phyloP scores from a whole-genome alignment of 2,329 filamentous ascomycete species.

The Beauveria scarabaeidicola region DNA sequence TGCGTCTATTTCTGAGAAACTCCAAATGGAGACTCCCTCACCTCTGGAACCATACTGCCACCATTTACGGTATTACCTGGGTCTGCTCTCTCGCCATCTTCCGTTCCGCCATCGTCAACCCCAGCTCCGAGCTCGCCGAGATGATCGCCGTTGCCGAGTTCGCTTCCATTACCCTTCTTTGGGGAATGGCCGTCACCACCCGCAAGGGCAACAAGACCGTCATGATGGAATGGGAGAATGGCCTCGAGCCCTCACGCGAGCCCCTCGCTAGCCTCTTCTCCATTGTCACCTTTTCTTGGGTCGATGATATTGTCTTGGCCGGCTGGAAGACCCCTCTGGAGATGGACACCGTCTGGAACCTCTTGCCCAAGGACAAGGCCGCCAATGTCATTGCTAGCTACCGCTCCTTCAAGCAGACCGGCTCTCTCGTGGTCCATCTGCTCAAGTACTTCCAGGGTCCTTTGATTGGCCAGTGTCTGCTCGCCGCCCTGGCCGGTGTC shows the following conservation, averaged over 20 bases:
- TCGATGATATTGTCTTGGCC: conserved; percentile 79
- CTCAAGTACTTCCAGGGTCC: conserved; percentile 73
- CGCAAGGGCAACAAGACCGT: conserved; percentile 90
- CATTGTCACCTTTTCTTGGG: conserved; percentile 80
- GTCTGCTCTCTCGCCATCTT: conserved; percentile 67
- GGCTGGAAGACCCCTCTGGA: conserved; percentile 82
- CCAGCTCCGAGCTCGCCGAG: conserved; percentile 53
- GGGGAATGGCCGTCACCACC: conserved; percentile 68
- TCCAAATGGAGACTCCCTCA: conserved; percentile 58
- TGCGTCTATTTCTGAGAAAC: conserved; percentile 61
- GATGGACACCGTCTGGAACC: conserved; percentile 83
- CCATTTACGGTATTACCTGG: conserved; percentile 79
- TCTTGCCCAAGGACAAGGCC: conserved; percentile 82
- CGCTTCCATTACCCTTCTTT: conserved; percentile 61
- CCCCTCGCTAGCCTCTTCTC: conserved; percentile 84
- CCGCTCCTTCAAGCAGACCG: conserved; percentile 75
- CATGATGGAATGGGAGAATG: conserved; percentile 78
- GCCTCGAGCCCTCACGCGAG: conserved; percentile 78
- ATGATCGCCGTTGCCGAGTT: conserved; percentile 67
- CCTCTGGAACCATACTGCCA: conserved; percentile 88
- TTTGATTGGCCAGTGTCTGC: conserved; percentile 67
- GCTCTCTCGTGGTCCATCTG: conserved; percentile 69
- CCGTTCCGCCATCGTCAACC: conserved; percentile 76
- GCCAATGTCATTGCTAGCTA: conserved; percentile 72
- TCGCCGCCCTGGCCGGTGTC: conserved; percentile 70